Conservation (phyloP, 805 yeast species). For the Starmerella sirachaensis region DNA sequence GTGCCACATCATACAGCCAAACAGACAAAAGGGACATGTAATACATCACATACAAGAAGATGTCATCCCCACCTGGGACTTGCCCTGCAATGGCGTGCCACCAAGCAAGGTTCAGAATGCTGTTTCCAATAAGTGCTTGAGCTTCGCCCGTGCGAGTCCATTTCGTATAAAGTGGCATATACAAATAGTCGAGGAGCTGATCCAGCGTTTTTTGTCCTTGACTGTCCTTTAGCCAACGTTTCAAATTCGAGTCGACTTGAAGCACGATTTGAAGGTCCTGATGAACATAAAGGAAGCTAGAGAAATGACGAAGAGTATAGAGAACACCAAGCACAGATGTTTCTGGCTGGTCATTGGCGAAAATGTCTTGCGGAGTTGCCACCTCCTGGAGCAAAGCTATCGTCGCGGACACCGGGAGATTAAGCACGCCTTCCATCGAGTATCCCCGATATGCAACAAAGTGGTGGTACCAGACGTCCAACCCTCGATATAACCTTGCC, state of each 20-base stretch:
- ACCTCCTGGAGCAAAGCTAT: no score
- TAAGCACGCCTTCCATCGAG: conserved; percentile 22
- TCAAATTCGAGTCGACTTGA: conserved; percentile 23
- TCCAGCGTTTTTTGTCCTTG: conserved; percentile 5
- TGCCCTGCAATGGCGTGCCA: conserved; percentile 21
- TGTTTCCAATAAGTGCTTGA: conserved; percentile 22
- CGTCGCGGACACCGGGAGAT: no score
- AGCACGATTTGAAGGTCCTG: conserved; percentile 26
- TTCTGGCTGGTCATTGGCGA: no score
- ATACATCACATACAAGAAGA: conserved; percentile 23
- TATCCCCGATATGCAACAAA: conserved; percentile 25
- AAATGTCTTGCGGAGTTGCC: no score
- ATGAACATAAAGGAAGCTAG: conserved; percentile 24
- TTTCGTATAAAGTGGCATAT: conserved; percentile 23
- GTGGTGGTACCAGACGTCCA: conserved; percentile 26
- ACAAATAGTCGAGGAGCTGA: conserved; percentile 21
- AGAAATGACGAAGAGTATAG: conserved; percentile 24
- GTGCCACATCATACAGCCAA: conserved; percentile 24
- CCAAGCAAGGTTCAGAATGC: conserved; percentile 24
- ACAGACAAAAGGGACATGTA: conserved; percentile 24
- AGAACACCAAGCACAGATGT: no score
- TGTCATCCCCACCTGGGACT: conserved; percentile 9
- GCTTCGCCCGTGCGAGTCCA: conserved; percentile 26
- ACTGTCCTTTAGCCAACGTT: conserved; percentile 18
- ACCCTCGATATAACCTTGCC: conserved; percentile 25